Percentiles rank a stretch among this genome's conserved stretches.
phyloP scores from a whole-genome alignment of 257 asterid genomes.

The Leptodermis oblonga region DNA sequence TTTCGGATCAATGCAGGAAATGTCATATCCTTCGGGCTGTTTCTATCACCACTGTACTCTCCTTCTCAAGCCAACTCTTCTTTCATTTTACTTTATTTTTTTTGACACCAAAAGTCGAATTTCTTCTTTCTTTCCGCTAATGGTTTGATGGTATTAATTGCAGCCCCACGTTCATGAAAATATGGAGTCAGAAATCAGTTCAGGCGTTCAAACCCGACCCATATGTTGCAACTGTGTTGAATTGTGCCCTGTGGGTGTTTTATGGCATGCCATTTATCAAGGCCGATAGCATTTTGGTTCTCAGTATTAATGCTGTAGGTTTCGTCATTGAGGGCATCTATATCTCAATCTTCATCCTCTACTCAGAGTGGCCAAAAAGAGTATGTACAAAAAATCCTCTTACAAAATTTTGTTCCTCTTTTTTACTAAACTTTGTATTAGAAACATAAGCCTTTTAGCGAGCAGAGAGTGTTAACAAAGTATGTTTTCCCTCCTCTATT shows the following conservation, averaged over 20 bases:
- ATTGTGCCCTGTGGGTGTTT: constrained; percentile 61
- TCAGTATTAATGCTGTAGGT: constrained; percentile 60
- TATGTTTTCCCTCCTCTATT: not conserved
- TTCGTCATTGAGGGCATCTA: constrained; percentile 36
- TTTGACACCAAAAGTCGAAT: not conserved
- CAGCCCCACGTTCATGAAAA: constrained; percentile 60
- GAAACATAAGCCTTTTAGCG: not conserved
- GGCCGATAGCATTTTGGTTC: constrained; percentile 51
- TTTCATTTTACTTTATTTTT: not conserved
- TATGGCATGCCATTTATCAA: constrained; percentile 74
- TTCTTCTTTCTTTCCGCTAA: not conserved
- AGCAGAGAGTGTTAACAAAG: not conserved
- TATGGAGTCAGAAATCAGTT: constrained; percentile 49
- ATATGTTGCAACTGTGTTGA: constrained; percentile 43
- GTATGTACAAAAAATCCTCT: constrained; percentile 16
- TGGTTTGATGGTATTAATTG: constrained; percentile 1
- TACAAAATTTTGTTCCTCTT: not conserved
- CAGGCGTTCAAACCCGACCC: constrained; percentile 45
- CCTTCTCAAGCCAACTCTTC: not conserved
- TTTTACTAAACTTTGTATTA: not conserved
- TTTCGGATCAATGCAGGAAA: constrained; percentile 13
- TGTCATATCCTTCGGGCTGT: constrained; percentile 7
- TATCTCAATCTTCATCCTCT: constrained; percentile 38
- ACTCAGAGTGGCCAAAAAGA: constrained; percentile 47
- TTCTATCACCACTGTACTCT: not conserved